Percentiles rank a stretch among this genome's conserved stretches.
These are phyloP conservation scores for Fusarium sp. DNA, from an alignment of 2,329 filamentous ascomycete species.

Conservation along the genomic window DNA sequence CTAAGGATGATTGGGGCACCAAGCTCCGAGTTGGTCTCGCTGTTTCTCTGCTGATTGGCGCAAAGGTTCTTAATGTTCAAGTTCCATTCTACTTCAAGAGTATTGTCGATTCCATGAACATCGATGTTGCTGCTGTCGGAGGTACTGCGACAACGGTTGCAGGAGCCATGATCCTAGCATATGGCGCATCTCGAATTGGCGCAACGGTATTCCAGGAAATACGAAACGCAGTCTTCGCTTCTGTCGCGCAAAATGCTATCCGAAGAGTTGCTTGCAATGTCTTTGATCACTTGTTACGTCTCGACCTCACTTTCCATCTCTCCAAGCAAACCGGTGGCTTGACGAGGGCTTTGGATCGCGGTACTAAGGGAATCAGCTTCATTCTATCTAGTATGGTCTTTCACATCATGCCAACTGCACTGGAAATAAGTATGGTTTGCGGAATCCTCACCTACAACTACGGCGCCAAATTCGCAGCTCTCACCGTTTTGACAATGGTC, in stretches of 20 bases:
- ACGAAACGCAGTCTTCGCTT: conserved; percentile 95
- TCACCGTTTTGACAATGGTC: conserved; percentile 91
- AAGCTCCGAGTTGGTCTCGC: conserved; percentile 87
- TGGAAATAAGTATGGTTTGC: conserved; percentile 96
- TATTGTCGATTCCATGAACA: conserved; percentile 97
- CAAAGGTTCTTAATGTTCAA: conserved; percentile 96
- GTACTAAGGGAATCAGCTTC: conserved; percentile 98
- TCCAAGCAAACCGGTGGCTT: conserved; percentile 94
- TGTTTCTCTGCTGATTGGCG: conserved; percentile 84
- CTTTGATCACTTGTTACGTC: conserved; percentile 86
- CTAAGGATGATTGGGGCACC: conserved; percentile 79
- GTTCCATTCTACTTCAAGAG: conserved; percentile 99
- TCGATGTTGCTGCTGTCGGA: conserved; percentile 88
- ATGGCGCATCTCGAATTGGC: conserved; percentile 88
- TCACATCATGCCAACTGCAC: conserved; percentile 90
- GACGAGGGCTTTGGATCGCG: conserved; percentile 93
- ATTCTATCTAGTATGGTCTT: conserved; percentile 98
- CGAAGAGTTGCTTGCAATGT: conserved; percentile 90
- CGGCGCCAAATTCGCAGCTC: conserved; percentile 88
- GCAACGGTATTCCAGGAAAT: conserved; percentile 93
- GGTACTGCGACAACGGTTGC: conserved; percentile 90
- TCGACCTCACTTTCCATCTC: conserved; percentile 95
- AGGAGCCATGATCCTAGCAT: conserved; percentile 92
- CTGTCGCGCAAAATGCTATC: conserved; percentile 96
- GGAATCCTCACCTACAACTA: conserved; percentile 98